A percentile compares a stretch with the other conserved stretches of the same genome.
Evolutionary conservation across 208 protist genomes (phyloP).

Genomic region (Zelonia costaricensis): DNA sequence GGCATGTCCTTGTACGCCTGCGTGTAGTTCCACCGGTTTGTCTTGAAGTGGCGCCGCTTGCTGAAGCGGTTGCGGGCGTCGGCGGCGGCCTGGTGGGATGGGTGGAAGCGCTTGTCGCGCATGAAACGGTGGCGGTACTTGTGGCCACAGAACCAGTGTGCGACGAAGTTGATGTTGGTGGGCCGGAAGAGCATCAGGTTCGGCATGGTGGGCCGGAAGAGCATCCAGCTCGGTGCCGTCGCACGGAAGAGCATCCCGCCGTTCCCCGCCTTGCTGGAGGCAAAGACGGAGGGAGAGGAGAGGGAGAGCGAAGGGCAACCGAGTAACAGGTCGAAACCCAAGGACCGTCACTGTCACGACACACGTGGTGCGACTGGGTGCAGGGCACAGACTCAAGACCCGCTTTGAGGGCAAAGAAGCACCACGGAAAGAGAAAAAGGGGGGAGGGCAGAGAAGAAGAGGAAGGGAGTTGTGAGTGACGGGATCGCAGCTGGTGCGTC

Average conservation of each 20-base stretch:
- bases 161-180: constrained; percentile 58
- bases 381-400: too few relatives aligned
- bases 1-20: constrained; percentile 93
- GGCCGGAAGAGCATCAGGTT: constrained; percentile 45
- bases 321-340: too few relatives aligned
- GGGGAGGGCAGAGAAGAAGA: background rate
- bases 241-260: constrained; percentile 17
- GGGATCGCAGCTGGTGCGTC: too few relatives aligned
- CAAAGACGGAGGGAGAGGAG: too few relatives aligned
- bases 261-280: too few relatives aligned
- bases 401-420: too few relatives aligned
- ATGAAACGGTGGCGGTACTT: constrained; percentile 87
- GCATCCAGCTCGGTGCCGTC: constrained; percentile 20
- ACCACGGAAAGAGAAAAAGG: background rate
- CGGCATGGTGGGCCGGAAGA: constrained; percentile 33
- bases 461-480: too few relatives aligned
- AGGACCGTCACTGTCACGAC: too few relatives aligned
- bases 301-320: too few relatives aligned
- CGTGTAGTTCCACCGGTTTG: constrained; percentile 91
- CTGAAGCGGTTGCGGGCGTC: constrained; percentile 85
- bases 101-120: constrained; percentile 90
- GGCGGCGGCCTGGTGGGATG: constrained; percentile 67
- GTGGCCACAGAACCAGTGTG: constrained; percentile 89
- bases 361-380: too few relatives aligned
- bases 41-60: constrained; percentile 85